A percentile compares a stretch with the other conserved stretches of the same genome.
Conservation (phyloP, 2,329 filamentous ascomycete species). For the Colletotrichum coccodes region DNA sequence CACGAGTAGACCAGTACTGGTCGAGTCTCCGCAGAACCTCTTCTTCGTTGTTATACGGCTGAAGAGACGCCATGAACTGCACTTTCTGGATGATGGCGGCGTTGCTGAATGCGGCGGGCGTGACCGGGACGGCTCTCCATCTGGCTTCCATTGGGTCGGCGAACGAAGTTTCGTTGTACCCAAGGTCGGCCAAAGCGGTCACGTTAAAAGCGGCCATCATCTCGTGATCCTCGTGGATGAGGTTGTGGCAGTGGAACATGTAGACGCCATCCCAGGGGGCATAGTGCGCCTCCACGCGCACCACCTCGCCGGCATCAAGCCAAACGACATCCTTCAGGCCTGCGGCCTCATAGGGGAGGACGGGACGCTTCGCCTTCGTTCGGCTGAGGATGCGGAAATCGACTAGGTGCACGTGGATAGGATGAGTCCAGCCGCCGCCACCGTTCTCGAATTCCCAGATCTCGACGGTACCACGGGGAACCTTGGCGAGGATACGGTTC, state of each 20-base stretch:
- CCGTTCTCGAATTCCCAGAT: conserved; percentile 62
- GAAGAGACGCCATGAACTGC: conserved; percentile 24
- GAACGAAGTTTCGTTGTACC: conserved; percentile 50
- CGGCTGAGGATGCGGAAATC: conserved; percentile 65
- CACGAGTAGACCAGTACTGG: conserved; percentile 6
- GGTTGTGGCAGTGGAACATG: conserved; percentile 61
- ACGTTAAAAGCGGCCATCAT: conserved; percentile 61
- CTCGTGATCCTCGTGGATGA: conserved; percentile 56
- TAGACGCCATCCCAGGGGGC: conserved; percentile 63
- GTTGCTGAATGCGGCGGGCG: background rate
- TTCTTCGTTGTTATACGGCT: conserved; percentile 22
- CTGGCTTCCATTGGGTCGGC: conserved; percentile 49
- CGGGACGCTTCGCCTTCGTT: conserved; percentile 49
- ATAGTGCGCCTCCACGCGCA: conserved; percentile 61
- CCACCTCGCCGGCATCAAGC: conserved; percentile 60
- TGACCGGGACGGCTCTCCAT: conserved; percentile 40
- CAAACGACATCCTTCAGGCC: conserved; percentile 69
- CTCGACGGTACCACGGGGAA: conserved; percentile 56
- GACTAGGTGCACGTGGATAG: conserved; percentile 67
- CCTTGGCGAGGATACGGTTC: conserved; percentile 59
- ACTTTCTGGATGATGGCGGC: conserved; percentile 16
- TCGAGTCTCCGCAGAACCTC: background rate
- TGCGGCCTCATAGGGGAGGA: conserved; percentile 62
- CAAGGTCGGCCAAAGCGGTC: conserved; percentile 46
- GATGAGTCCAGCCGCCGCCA: conserved; percentile 61